Evolutionary conservation across 805 yeast genomes (phyloP), one percentile per base, ranked within the genome.

Genomic region (Saccharomycopsis fermentans): DNA sequence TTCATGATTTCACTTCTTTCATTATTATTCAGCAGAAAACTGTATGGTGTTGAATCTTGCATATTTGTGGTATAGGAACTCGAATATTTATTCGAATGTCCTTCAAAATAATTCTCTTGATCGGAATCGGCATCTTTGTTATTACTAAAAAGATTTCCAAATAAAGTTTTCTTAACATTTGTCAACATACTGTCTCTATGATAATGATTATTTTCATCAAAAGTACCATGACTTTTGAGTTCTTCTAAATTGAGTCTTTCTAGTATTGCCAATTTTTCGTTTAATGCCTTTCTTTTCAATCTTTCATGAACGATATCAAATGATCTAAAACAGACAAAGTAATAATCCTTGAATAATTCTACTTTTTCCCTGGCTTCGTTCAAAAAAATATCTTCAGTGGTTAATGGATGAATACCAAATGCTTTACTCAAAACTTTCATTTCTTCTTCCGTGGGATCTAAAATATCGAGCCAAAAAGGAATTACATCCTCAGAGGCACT

Each of bases 361-460:
- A 92, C 97, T 68, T 92, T 92, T 70, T 92, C 99, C 63, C 98
- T 81, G 0, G 96, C 87, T 68, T 92, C 99, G 1, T 96, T 96
- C 34, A 91, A 72, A 61, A 87, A 86, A 54, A 92, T 91, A 72
- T 92, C 99, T 69, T 92, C 99, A 0, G 97, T 88, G 0, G 99
- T 92, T 65, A 92, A 78, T 0, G 99, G 99, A 71, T 92, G 99
- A 58, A 92, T 89, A 0, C 96, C 96, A 73, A 92, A 92, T 0
- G 97, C 83, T 66, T 90, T 90, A 29, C 95, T 82, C 14, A 92
- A 65, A 0, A 86, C 94, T 66, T 92, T 90, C 96, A 94, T 89
- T 70, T 92, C 99, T 64, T 90, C 97, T 67, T 94, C 98, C 0
- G 96, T 87, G 11, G 99, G 99, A 66, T 89, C 86, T 59, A 88